phyloP scores from a whole-genome alignment of 371 early-diverging fungal species.

The Mortierella sp. region DNA sequence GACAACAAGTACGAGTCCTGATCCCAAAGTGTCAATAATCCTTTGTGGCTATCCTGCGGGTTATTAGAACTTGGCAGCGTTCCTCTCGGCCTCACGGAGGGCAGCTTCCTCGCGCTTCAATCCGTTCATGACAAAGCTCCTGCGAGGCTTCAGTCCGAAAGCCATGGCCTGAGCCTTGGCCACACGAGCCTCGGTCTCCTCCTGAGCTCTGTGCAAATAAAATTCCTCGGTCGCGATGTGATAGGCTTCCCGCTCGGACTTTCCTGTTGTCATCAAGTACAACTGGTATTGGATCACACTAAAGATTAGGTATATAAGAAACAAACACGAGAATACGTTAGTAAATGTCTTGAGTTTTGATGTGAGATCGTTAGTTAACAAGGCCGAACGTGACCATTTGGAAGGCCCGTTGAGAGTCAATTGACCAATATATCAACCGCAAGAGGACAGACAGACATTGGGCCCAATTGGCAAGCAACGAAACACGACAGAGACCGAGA shows the following conservation, averaged over 20 bases:
- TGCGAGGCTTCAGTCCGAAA: slow-evolving; percentile 61
- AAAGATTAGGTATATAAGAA: slow-evolving; percentile 7
- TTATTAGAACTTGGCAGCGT: slow-evolving; percentile 48
- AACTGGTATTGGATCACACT: slow-evolving; percentile 86
- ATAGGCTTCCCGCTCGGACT: slow-evolving; percentile 82
- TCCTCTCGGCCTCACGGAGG: slow-evolving; percentile 40
- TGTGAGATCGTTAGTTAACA: background rate
- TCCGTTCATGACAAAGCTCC: slow-evolving; percentile 54
- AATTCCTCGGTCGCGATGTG: slow-evolving; percentile 78
- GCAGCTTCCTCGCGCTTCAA: slow-evolving; percentile 56
- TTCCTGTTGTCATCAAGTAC: slow-evolving; percentile 77
- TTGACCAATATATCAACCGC: too few relatives aligned
- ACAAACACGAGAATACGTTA: background rate
- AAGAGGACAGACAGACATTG: too few relatives aligned
- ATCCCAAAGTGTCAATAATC: background rate
- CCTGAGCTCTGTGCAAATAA: slow-evolving; percentile 78
- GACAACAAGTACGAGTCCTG: background rate
- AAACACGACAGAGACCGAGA: background rate
- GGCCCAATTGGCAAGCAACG: background rate
- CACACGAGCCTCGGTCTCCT: slow-evolving; percentile 78
- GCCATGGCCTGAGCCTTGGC: slow-evolving; percentile 71
- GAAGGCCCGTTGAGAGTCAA: background rate
- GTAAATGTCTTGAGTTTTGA: background rate
- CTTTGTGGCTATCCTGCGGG: background rate
- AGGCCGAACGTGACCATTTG: background rate